Percentiles rank a stretch among this genome's conserved stretches.
phyloP scores from a whole-genome alignment of 2,329 filamentous ascomycete species.

The Fonsecaea erecta region DNA sequence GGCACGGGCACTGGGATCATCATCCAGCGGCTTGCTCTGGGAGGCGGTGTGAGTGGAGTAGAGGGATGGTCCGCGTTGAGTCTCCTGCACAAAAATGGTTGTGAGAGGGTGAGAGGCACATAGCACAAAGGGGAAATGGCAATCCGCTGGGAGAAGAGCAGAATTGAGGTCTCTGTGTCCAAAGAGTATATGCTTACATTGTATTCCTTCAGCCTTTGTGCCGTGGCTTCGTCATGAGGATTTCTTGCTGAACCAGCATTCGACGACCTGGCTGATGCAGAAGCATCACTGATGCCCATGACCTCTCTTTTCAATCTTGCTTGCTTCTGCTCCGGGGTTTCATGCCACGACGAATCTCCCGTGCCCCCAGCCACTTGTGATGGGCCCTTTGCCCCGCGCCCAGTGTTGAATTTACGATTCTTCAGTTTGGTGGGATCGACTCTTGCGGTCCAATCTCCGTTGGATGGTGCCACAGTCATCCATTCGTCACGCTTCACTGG shows the following conservation, averaged over 20 bases:
- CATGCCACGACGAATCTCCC: constrained; percentile 77
- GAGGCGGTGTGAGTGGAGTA: constrained; percentile 62
- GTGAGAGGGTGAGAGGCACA: neutral
- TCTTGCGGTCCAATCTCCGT: constrained; percentile 60
- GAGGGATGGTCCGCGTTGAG: constrained; percentile 62
- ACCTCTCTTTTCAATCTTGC: constrained; percentile 80
- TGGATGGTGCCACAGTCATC: constrained; percentile 74
- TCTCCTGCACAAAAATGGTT: constrained; percentile 47
- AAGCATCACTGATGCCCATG: constrained; percentile 65
- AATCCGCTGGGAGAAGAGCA: neutral
- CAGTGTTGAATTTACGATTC: constrained; percentile 79
- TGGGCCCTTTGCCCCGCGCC: constrained; percentile 59
- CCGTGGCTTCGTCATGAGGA: constrained; percentile 46
- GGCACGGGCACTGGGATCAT: constrained; percentile 85
- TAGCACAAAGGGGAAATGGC: neutral
- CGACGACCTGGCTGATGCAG: constrained; percentile 20
- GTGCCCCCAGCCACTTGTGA: constrained; percentile 46
- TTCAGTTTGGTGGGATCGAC: constrained; percentile 83
- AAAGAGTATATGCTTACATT: constrained; percentile 53
- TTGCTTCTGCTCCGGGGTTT: constrained; percentile 86
- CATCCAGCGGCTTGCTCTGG: constrained; percentile 68
- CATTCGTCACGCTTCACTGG: constrained; percentile 74
- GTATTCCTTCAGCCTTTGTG: constrained; percentile 61
- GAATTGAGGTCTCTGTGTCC: neutral
- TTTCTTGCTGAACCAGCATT: constrained; percentile 29